phyloP scores from a whole-genome alignment of 1,139 yeast genomes.

The Taphrina wiesneri region DNA sequence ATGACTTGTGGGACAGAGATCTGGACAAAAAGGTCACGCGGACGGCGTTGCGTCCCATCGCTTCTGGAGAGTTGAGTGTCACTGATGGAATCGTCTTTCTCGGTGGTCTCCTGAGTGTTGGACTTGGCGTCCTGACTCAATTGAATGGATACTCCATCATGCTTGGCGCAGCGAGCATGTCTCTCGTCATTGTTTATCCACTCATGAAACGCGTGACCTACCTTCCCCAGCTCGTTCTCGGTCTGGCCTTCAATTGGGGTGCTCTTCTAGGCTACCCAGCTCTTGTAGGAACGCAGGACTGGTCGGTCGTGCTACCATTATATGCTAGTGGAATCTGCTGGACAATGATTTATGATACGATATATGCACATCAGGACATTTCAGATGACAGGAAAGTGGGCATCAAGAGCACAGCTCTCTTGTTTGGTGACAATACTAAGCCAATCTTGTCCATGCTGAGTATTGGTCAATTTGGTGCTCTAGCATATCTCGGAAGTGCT shows the following conservation, averaged over 20 bases:
- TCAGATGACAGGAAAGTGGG: conserved; percentile 83
- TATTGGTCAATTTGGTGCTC: conserved; percentile 57
- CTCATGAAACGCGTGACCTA: conserved; percentile 90
- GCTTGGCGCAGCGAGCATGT: conserved; percentile 77
- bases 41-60: conserved; percentile 85
- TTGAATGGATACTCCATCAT: conserved; percentile 74
- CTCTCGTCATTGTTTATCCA: conserved; percentile 84
- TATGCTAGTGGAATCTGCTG: conserved; percentile 78
- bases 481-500: conserved; percentile 12
- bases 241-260: conserved; percentile 93
- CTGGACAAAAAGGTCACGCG: conserved; percentile 83
- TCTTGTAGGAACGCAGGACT: conserved; percentile 66
- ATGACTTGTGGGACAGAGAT: conserved; percentile 81
- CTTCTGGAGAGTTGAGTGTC: conserved; percentile 76
- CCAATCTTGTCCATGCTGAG: conserved; percentile 65
- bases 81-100: conserved; percentile 73
- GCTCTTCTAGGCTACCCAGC: conserved; percentile 94
- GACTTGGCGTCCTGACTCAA: conserved; percentile 67
- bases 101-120: conserved; percentile 74
- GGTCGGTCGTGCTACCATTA: conserved; percentile 74
- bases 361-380: conserved; percentile 98
- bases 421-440: conserved; percentile 82
- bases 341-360: conserved; percentile 95
- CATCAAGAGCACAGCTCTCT: conserved; percentile 89
- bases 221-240: conserved; percentile 81